Percentiles rank a stretch among this genome's conserved stretches.
Conservation (phyloP, 2,329 filamentous ascomycete species). For the Ilyonectria mors-panacis region DNA sequence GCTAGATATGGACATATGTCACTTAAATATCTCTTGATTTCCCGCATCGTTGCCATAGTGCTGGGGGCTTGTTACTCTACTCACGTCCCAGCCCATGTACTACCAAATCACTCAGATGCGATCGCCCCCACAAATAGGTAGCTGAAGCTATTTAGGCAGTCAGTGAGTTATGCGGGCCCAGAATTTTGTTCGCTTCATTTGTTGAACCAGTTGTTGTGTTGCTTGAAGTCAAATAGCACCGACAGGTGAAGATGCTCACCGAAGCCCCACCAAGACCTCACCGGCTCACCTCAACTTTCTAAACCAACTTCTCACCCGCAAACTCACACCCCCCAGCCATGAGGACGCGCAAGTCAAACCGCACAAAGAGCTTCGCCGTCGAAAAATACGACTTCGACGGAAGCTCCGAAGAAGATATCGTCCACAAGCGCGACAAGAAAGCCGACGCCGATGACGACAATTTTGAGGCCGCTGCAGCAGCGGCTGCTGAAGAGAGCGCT, state of each 20-base stretch:
- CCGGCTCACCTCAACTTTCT: constrained; percentile 21
- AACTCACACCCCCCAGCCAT: constrained; percentile 41
- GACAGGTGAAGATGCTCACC: not conserved
- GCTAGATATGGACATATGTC: not conserved
- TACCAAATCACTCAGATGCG: no score
- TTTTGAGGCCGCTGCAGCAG: constrained; percentile 50
- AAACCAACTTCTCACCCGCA: constrained; percentile 20
- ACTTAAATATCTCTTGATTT: not conserved
- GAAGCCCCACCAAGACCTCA: constrained; percentile 35
- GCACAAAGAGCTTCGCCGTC: constrained; percentile 52
- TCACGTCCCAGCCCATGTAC: no score
- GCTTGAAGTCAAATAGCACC: not conserved
- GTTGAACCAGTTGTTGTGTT: not conserved
- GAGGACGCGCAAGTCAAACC: constrained; percentile 57
- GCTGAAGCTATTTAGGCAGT: not conserved
- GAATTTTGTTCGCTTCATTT: not conserved
- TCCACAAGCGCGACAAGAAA: constrained; percentile 39
- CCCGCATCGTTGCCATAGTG: no score
- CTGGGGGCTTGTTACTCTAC: no score
- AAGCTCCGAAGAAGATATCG: constrained; percentile 50
- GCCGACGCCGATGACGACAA: constrained; percentile 48
- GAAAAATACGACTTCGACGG: constrained; percentile 55
- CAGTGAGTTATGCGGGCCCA: fast-evolving
- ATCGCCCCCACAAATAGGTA: not conserved
- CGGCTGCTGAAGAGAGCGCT: constrained; percentile 49